Evolutionary conservation across 2,329 filamentous ascomycete genomes (phyloP), one percentile per base, ranked within the genome.

Genomic region (Xylaria arbuscula): DNA sequence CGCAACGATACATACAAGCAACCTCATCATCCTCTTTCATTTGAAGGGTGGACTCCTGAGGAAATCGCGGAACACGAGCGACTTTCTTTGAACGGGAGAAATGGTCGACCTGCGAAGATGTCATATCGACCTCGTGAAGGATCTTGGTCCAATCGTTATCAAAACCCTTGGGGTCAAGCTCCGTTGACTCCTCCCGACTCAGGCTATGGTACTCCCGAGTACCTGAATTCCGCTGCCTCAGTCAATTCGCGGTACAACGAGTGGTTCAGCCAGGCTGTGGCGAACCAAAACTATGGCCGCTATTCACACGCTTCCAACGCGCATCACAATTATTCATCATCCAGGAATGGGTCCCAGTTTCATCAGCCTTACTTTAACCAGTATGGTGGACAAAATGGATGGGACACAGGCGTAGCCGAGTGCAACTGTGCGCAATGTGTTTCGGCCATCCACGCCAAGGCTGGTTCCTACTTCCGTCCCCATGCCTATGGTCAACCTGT

Each of bases 141-240:
- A 13, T 77, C 80, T 2, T 85, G 85, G 81, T 69, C 71, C 15
- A 74, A 80, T 40, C 80, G 81, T 65, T 84, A 84, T 68, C 80
- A 78, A 42, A 72, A 78, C 7, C 75, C 77, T 45, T 81, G 84
- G 15, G 81, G 78, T 13, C 74, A 78, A 58, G 83, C 83, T 56
- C 86, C 86, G 7, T 78, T 89, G 65, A 89, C 87, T 0, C 87
- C 87, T 1, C 87, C 87, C 0, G 87, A 89, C 70, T 89, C 87
- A 22, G 87, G 87, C 6, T 89, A 89, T 65, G 86, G 87, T 51
- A 89, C 87, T 0, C 87, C 87, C 4, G 87, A 89, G 72, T 87
- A 88, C 70, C 80, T 82, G 57, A 83, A 85, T 76, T 88, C 87
- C 50, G 85, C 87, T 3, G 82, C 86, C 0, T 85, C 86, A 0